A percentile compares a stretch with the other conserved stretches of the same genome.
Conservation (phyloP, 2,329 filamentous ascomycete species). For the Iodosphaeria phyllophila region DNA sequence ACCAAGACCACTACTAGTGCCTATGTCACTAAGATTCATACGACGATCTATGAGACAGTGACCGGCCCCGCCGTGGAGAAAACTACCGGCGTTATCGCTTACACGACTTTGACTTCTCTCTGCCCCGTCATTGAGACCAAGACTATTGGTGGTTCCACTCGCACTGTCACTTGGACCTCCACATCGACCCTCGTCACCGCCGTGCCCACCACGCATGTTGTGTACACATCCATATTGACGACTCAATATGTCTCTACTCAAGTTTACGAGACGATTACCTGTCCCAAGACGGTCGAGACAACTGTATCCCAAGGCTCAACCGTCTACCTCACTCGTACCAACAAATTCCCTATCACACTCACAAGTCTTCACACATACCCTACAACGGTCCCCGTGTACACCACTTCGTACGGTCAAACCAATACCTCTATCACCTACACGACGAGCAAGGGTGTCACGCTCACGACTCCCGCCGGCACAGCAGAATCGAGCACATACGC, state of each 20-base stretch:
- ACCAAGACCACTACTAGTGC: slow-evolving; percentile 24
- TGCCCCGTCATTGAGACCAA: slow-evolving; percentile 25
- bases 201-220: slow-evolving; percentile 12
- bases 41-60: slow-evolving; percentile 16
- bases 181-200: slow-evolving; percentile 16
- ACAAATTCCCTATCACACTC: slow-evolving; percentile 19
- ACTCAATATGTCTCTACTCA: slow-evolving; percentile 13
- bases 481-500: slow-evolving; percentile 2
- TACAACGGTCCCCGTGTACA: slow-evolving; percentile 7
- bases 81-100: slow-evolving; percentile 17
- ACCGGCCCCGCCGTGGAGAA: slow-evolving; percentile 16
- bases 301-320: slow-evolving; percentile 23
- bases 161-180: slow-evolving; percentile 20
- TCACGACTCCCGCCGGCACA: slow-evolving; percentile 1
- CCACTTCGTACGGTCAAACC: too few relatives aligned
- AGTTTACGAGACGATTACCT: slow-evolving; percentile 18
- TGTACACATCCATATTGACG: slow-evolving; percentile 14
- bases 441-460: neutral
- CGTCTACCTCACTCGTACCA: slow-evolving; percentile 21
- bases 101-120: slow-evolving; percentile 23
- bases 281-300: slow-evolving; percentile 20
- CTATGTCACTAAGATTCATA: slow-evolving; percentile 13
- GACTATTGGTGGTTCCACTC: slow-evolving; percentile 20
- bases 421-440: slow-evolving; percentile 5
- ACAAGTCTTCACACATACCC: slow-evolving; percentile 11